phyloP scores from a whole-genome alignment of 2,329 filamentous ascomycete species.

The Lachnellula suecica region DNA sequence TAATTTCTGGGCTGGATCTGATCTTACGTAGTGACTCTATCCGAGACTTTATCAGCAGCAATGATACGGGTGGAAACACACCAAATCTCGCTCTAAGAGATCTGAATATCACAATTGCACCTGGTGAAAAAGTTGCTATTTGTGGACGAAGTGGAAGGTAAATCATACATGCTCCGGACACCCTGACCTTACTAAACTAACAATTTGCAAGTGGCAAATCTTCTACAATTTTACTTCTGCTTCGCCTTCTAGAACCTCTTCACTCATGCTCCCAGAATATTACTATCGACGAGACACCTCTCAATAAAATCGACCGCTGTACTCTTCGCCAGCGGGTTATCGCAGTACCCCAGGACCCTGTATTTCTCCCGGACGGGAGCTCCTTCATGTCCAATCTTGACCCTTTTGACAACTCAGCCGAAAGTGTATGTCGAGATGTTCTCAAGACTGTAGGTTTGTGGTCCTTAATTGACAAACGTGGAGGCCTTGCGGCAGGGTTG shows the following conservation, averaged over 20 bases:
- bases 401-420: constrained; percentile 28
- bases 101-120: constrained; percentile 6
- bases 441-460: constrained; percentile 18
- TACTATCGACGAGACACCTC: constrained; percentile 39
- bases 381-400: constrained; percentile 46
- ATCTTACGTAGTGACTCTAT: too few species aligned
- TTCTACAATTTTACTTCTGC: constrained; percentile 45
- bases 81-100: constrained; percentile 7
- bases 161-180: too few species aligned
- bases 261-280: constrained; percentile 38
- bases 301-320: constrained; percentile 39
- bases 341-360: constrained; percentile 50
- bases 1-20: too few species aligned
- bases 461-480: constrained; percentile 38
- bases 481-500: constrained; percentile 84
- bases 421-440: background rate
- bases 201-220: constrained; percentile 54
- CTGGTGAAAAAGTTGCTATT: constrained; percentile 47
- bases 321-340: constrained; percentile 45
- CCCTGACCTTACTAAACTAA: background rate
- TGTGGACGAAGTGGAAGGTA: constrained; percentile 51
- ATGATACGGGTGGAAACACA: background rate
- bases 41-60: too few species aligned
- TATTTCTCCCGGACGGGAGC: constrained; percentile 41
- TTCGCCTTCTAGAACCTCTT: constrained; percentile 45